Conservation (phyloP, 2,329 filamentous ascomycete species). For the Hypomyces rosellus region DNA sequence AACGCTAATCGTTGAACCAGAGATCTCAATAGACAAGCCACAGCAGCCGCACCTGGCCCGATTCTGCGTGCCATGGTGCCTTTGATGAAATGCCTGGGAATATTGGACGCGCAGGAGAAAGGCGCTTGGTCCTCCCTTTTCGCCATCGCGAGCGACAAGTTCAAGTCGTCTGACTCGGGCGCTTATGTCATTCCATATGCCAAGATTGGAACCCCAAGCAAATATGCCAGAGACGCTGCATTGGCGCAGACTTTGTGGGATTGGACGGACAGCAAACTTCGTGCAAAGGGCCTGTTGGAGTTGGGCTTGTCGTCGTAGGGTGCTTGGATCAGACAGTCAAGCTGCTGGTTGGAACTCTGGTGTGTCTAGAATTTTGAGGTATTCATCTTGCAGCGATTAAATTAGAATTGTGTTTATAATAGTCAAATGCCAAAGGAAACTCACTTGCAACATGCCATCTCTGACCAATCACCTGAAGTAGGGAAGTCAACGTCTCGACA, state of each 20-base stretch:
- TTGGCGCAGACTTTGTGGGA: conserved; percentile 14
- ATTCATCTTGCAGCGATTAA: too few species aligned
- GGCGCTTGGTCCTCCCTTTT: conserved; percentile 20
- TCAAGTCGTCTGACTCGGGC: conserved; percentile 14
- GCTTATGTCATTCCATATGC: conserved; percentile 19
- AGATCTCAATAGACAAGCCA: conserved; percentile 15
- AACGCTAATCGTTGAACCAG: not conserved
- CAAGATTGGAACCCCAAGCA: conserved; percentile 17
- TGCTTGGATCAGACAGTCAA: too few species aligned
- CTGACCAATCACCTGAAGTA: too few species aligned
- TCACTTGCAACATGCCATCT: too few species aligned
- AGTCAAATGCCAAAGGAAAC: too few species aligned
- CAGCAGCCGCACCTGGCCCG: conserved; percentile 6
- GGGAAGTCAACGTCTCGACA: too few species aligned
- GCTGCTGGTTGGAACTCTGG: too few species aligned
- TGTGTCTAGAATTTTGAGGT: too few species aligned
- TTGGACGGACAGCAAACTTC: conserved; percentile 12
- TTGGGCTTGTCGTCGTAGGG: too few species aligned
- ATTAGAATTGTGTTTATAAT: too few species aligned
- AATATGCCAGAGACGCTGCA: conserved; percentile 11
- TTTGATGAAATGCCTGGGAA: conserved; percentile 15
- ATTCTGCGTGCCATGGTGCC: conserved; percentile 13
- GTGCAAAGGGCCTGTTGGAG: conserved; percentile 9
- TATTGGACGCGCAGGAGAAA: conserved; percentile 15
- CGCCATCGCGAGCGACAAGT: conserved; percentile 15